Base-by-base conservation (phyloP, 805 yeast species). In the Middelhovenomyces tepae region DNA sequence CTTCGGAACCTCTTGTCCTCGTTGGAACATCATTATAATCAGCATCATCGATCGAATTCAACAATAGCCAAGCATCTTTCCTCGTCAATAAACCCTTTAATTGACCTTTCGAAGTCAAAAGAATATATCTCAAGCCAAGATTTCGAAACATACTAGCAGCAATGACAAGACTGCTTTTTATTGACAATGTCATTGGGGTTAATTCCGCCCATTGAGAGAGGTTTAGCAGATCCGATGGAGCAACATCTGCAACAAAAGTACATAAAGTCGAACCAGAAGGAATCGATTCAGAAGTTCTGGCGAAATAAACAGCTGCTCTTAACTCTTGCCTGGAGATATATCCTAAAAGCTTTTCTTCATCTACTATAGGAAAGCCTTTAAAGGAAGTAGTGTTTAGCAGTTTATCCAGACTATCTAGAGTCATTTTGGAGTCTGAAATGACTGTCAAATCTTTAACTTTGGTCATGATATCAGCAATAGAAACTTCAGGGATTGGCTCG, bases 331-430 rank as follows among this genome's bases (percentile, higher is more conserved):
- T 38, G 1, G 67, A 48, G 4, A 71, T 44, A 54, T 62, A 66
- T 1, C 78, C 78, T 2, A 60, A 26, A 3, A 72, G 40, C 3
- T 44, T 51, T 17, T 49, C 61, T 30, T 50, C 58, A 9, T 43
- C 43, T 45, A 71, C 55, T 7, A 64, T 61, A 6, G 74, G 79
- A 42, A 61, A 62, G 7, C 69, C 77, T 31, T 55, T 53, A 34
- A 31, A 51, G 1, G 49, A 36, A 20, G 45, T 30, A 3, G 38
- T 32, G 0, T 37, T 33, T 3, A 49, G 19, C 4, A 56, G 17
- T 1, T 31, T n/a, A 17, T 45, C 39, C 16, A 67, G 28, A 2
- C 45, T 41, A 1, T 42, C 50, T 10, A 67, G 38, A 1, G 56
- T 52, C 19, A 43, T 18, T 1, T 30, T 32, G 18, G 59, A 65